phyloP scores from a whole-genome alignment of 768 basidiomycete species.

The Amanita phalloides region DNA sequence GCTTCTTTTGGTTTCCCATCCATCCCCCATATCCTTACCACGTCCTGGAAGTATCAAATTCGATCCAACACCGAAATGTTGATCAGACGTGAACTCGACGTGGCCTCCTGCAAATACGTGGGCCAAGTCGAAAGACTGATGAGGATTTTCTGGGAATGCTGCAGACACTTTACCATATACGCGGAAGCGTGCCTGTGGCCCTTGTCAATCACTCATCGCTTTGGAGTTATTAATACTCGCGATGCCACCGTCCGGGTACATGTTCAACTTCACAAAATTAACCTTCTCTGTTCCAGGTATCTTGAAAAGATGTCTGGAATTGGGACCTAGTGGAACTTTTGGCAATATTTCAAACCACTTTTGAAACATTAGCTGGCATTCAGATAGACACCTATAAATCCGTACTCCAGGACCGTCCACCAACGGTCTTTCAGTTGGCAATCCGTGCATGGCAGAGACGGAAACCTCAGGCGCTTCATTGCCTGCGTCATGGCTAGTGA shows the following conservation, averaged over 20 bases:
- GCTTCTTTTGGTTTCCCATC: slow-evolving; percentile 96
- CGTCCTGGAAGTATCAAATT: slow-evolving; percentile 89
- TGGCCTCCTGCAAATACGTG: slow-evolving; percentile 85
- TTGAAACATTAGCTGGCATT: slow-evolving; percentile 7
- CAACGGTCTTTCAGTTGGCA: slow-evolving; percentile 30
- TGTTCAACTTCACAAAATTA: slow-evolving; percentile 84
- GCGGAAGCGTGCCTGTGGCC: slow-evolving; percentile 73
- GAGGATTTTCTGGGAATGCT: slow-evolving; percentile 39
- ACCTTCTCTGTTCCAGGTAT: slow-evolving; percentile 39
- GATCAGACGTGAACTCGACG: slow-evolving; percentile 80
- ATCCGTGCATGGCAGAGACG: slow-evolving; percentile 46
- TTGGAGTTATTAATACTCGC: slow-evolving; percentile 33
- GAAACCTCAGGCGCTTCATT: slow-evolving; percentile 83
- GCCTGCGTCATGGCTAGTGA: slow-evolving; percentile 28
- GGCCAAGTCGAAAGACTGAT: slow-evolving; percentile 67
- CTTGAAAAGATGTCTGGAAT: slow-evolving; percentile 81
- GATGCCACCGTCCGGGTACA: slow-evolving; percentile 97
- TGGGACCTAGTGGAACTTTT: slow-evolving; percentile 66
- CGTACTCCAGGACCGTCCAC: slow-evolving; percentile 45
- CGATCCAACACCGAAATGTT: slow-evolving; percentile 88
- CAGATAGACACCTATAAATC: slow-evolving; percentile 1
- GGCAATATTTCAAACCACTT: slow-evolving; percentile 83
- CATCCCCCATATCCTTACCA: slow-evolving; percentile 93
- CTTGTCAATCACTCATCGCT: neutral
- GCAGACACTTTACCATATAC: slow-evolving; percentile 77